Evolutionary conservation across 75 land plant species (phyloP).

Genomic region (Pinus albicaulis): DNA sequence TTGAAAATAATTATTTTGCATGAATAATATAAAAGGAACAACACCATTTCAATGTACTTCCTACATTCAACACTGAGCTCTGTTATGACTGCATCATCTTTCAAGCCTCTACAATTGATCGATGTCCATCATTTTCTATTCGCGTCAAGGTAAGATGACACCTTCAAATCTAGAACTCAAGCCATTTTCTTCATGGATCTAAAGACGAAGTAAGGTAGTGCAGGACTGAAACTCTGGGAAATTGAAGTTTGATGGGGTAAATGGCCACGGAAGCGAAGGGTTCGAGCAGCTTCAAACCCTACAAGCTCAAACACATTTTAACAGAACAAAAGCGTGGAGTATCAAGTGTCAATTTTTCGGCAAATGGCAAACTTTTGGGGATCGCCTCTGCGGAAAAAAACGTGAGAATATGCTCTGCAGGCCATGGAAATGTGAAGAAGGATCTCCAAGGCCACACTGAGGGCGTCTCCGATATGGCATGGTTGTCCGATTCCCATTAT

Average conservation of each 20-base stretch:
- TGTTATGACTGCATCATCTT: no score
- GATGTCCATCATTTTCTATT: no score
- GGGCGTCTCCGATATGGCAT: slow-evolving; percentile 90
- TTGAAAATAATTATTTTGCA: no score
- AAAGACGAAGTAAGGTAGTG: no score
- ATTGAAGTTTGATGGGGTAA: background rate
- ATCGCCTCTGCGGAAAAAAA: slow-evolving; percentile 93
- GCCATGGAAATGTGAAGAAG: slow-evolving; percentile 32
- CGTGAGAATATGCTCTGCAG: slow-evolving; percentile 57
- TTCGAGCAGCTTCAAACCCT: slow-evolving; percentile 20
- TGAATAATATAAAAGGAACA: no score
- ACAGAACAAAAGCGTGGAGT: slow-evolving; percentile 72
- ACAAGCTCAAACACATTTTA: slow-evolving; percentile 52
- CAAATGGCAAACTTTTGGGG: slow-evolving; percentile 70
- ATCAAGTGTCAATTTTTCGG: slow-evolving; percentile 91
- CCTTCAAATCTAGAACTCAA: no score
- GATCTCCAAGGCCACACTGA: slow-evolving; percentile 74
- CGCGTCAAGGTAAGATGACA: no score
- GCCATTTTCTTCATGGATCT: no score
- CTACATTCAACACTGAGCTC: no score
- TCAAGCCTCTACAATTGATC: no score
- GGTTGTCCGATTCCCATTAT: slow-evolving; percentile 81
- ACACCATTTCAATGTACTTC: no score
- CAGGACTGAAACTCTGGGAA: no score
- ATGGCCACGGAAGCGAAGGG: slow-evolving; percentile 3